Conservation (phyloP, 371 early-diverging fungal species). For the Furculomyces boomerangus region DNA sequence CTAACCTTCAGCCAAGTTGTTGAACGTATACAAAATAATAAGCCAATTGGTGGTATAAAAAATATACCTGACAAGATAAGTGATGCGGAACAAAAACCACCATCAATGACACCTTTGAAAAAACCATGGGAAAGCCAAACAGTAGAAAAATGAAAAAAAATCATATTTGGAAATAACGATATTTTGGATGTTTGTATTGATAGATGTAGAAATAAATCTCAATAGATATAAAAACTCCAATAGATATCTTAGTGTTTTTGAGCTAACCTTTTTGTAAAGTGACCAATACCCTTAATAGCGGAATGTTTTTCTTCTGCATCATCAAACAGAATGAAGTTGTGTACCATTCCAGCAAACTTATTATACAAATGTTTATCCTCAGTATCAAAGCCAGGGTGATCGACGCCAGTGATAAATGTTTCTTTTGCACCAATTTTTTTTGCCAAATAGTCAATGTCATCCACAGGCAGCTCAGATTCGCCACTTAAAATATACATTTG, state of each 20-base stretch:
- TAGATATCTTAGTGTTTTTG: no score
- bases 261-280: no score
- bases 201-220: no score
- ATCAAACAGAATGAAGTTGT: slow-evolving; percentile 3
- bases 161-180: no score
- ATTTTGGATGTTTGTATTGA: no score
- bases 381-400: not conserved
- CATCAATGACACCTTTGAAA: not conserved
- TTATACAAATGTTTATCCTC: not conserved
- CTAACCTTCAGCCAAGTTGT: not conserved
- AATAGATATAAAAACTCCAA: no score
- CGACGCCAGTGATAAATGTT: not conserved
- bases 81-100: not conserved
- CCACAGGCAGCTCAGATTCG: slow-evolving; percentile 26
- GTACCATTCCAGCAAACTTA: slow-evolving; percentile 3
- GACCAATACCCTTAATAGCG: not conserved
- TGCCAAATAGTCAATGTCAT: slow-evolving; percentile 25
- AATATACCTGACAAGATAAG: not conserved
- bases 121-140: not conserved
- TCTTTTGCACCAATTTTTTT: slow-evolving; percentile 2
- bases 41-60: not conserved
- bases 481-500: slow-evolving; percentile 13
- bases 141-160: no score
- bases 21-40: not conserved
- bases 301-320: not conserved